Base-by-base conservation (phyloP, 1,284 basidiomycete species). In the Grifola frondosa region DNA sequence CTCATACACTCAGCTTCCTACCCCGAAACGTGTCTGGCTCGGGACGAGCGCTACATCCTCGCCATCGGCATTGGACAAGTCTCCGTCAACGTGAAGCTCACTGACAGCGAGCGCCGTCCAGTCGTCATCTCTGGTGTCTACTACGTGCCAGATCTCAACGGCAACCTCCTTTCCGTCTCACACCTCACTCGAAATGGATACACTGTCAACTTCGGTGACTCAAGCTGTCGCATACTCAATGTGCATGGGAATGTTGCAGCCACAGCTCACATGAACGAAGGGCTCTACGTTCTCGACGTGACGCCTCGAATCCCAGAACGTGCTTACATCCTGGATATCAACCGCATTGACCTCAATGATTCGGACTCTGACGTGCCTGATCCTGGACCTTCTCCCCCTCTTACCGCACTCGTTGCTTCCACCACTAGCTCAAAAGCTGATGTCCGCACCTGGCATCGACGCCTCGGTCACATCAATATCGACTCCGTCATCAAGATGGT, bases 101-200 rank as follows among this genome's bases (percentile, higher is more conserved):
- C 39, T 7, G 33, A 13, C 11, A 17, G 26, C 11, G 6, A 12
- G 1, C 9, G 9, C 16, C 1, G 12, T 17, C 12, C 17, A 7
- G 29, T 37, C 1, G 20, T 43, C 4, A 11, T 46, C 15, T 42
- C 31, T 5, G 40, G 44, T 25, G 51, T 58, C 21, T 52, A 56
- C 6, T 48, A 54, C 35, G 53, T 60, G 9, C 57, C 58, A 1
- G 34, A 52, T 4, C 43, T 60, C 12, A 15, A 49, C 24, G 46
- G 50, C n/a, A 59, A 60, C 37, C 47, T 60, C 17, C 46, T 61
- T n/a, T 61, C 57, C 0, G 43, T 58, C 8, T 42, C 50, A 3
- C 37, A 43, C 2, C 37, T 60, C 20, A 40, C 45, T 0, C 5
- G 23, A 2, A 30, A 28, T 3, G 40, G 49, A 1, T 42, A 28